phyloP scores from a whole-genome alignment of 495 filamentous ascomycete genomes.

The Saxophila tyrrhenica region DNA sequence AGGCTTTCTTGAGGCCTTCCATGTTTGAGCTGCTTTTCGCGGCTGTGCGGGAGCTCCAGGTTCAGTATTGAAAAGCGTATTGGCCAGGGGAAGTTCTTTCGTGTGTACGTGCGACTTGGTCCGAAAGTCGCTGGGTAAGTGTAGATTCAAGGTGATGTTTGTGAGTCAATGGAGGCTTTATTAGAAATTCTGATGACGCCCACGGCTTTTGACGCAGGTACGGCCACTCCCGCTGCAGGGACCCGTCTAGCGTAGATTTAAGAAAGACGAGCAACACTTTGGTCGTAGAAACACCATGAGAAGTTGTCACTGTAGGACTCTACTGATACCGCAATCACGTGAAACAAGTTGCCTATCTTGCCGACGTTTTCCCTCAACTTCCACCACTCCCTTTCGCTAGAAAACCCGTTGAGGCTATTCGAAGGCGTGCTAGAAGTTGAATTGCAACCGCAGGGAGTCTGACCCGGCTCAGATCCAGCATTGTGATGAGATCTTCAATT shows the following conservation, averaged over 20 bases:
- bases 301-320: too few relatives aligned
- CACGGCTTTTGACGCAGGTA: neutral
- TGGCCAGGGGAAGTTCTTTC: neutral
- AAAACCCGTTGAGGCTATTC: neutral
- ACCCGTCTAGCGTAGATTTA: too few relatives aligned
- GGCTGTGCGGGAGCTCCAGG: neutral
- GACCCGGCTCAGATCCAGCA: too few relatives aligned
- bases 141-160: neutral
- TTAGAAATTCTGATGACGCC: neutral
- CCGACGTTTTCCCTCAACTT: too few relatives aligned
- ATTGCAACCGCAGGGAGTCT: neutral
- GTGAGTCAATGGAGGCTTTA: neutral
- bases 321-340: too few relatives aligned
- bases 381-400: too few relatives aligned
- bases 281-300: too few relatives aligned
- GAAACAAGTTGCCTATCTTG: too few relatives aligned
- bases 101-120: neutral
- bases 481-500: too few relatives aligned
- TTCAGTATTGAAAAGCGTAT: neutral
- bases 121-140: neutral
- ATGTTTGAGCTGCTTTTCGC: conserved; percentile 28
- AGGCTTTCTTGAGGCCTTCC: conserved; percentile 78
- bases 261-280: too few relatives aligned
- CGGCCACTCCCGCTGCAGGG: too few relatives aligned
- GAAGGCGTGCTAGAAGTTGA: neutral